Evolutionary conservation across 257 asterid genomes (phyloP).

Genomic region (Salvia splendens): DNA sequence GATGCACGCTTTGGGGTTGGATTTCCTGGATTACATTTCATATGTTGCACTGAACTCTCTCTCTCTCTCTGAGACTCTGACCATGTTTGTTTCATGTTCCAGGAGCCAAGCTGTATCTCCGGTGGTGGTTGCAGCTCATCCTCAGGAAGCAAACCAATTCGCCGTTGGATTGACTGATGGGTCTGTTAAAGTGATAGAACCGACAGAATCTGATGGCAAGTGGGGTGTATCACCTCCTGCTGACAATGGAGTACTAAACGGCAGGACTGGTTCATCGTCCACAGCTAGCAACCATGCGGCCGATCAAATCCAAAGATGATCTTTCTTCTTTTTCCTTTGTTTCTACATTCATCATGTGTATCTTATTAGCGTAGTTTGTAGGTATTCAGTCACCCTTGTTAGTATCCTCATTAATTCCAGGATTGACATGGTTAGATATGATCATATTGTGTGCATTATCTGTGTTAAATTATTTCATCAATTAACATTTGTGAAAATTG

Average conservation of each 20-base stretch:
- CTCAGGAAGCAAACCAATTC: constrained; percentile 81
- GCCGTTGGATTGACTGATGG: constrained; percentile 91
- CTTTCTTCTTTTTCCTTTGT: background rate
- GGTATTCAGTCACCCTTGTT: constrained; percentile 41
- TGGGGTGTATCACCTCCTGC: constrained; percentile 84
- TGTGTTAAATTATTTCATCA: constrained; percentile 29
- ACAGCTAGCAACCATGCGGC: constrained; percentile 62
- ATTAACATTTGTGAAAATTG: background rate
- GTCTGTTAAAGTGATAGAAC: constrained; percentile 91
- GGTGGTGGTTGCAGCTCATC: constrained; percentile 79
- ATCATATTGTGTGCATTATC: constrained; percentile 33
- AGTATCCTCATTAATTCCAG: constrained; percentile 38
- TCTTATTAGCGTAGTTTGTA: constrained; percentile 56
- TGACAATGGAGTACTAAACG: constrained; percentile 61
- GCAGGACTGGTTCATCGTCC: constrained; percentile 72
- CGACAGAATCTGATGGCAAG: constrained; percentile 75
- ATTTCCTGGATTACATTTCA: background rate
- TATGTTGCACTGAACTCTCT: background rate
- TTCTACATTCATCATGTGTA: constrained; percentile 43
- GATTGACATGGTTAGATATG: constrained; percentile 40
- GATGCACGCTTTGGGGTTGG: background rate
- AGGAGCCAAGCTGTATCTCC: constrained; percentile 76
- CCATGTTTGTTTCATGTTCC: constrained; percentile 21
- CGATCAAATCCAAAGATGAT: constrained; percentile 78
- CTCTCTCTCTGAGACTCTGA: constrained; percentile 21